phyloP scores from a whole-genome alignment of 106 monocot genomes.

The Triglochin maritima region DNA sequence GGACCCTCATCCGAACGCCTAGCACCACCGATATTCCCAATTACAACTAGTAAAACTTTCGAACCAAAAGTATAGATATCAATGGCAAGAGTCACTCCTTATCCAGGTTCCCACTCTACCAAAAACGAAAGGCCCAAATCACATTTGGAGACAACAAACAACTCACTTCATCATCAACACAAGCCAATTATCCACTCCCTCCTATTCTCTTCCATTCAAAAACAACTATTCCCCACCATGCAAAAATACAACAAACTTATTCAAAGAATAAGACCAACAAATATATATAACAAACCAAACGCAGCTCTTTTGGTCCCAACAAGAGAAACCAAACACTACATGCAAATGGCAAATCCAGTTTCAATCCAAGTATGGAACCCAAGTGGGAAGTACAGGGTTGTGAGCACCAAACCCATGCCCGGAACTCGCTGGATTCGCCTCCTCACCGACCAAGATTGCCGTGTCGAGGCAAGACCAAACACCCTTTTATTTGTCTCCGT shows the following conservation, averaged over 20 bases:
- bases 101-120: too few species aligned
- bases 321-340: background rate
- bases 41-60: too few species aligned
- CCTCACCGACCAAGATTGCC: constrained; percentile 89
- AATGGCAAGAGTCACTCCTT: too few species aligned
- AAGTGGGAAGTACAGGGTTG: constrained; percentile 81
- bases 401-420: constrained; percentile 99
- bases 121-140: too few species aligned
- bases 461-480: constrained; percentile 50
- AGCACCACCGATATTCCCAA: too few species aligned
- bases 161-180: too few species aligned
- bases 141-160: too few species aligned
- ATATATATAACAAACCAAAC: background rate
- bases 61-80: too few species aligned
- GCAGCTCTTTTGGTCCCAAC: background rate
- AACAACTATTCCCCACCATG: background rate
- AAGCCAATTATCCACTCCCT: background rate
- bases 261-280: background rate
- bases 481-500: background rate
- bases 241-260: background rate
- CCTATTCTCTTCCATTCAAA: background rate
- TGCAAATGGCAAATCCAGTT: constrained; percentile 71
- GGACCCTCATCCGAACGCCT: too few species aligned
- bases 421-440: constrained; percentile 96
- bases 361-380: constrained; percentile 96